Evolutionary conservation across 345 rosid species (phyloP).

Genomic region (Citrus maxima): DNA sequence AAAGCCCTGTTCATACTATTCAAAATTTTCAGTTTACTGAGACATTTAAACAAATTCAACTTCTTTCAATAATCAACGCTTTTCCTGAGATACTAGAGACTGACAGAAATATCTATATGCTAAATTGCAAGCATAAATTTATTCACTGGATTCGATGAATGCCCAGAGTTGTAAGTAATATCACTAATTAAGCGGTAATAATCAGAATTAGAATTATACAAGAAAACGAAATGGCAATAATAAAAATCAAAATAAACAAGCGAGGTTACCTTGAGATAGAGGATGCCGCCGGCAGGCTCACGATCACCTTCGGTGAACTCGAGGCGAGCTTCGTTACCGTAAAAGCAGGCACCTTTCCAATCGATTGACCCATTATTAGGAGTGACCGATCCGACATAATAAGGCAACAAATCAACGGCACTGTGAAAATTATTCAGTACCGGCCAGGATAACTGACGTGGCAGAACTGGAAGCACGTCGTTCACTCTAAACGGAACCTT

Average conservation of each 20-base stretch:
- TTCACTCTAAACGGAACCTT: slow-evolving; percentile 69
- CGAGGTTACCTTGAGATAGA: slow-evolving; percentile 60
- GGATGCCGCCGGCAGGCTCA: slow-evolving; percentile 63
- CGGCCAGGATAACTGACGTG: slow-evolving; percentile 92
- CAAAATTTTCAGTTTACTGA: neutral
- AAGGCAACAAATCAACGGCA: slow-evolving; percentile 92
- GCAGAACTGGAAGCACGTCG: slow-evolving; percentile 82
- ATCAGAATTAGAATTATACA: neutral
- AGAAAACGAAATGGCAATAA: neutral
- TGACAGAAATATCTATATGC: neutral
- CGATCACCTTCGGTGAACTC: slow-evolving; percentile 66
- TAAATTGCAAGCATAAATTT: neutral
- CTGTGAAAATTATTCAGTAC: slow-evolving; percentile 74
- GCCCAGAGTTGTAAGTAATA: too few relatives aligned
- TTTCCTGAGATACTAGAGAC: neutral
- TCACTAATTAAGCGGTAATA: neutral
- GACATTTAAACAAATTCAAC: neutral
- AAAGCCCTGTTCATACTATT: neutral
- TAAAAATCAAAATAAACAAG: neutral
- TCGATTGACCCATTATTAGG: slow-evolving; percentile 53
- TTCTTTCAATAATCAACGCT: neutral
- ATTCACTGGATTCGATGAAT: neutral
- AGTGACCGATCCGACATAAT: slow-evolving; percentile 69
- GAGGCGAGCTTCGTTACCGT: slow-evolving; percentile 70
- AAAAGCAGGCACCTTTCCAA: slow-evolving; percentile 96